Base-by-base conservation (phyloP, 257 asterid species). In the Nicotiana obtusifolia region DNA sequence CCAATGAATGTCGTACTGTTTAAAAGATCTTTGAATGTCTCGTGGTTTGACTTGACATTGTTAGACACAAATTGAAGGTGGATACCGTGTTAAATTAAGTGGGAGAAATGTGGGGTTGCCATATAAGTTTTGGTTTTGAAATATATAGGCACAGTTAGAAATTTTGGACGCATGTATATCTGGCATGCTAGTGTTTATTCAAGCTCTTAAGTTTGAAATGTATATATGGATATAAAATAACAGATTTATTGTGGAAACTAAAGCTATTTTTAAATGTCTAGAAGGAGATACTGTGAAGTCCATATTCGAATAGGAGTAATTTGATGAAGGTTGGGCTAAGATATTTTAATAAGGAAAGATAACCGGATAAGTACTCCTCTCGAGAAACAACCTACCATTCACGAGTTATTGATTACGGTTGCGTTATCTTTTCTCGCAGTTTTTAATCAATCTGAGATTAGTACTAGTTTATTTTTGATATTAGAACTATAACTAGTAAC, bases 221-320 rank as follows among this genome's bases (percentile, higher is more conserved):
- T 71, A 44, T 22, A 71, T 44, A 13, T 69, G 77, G 56, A 69
- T 69, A 11, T 11, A 33, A 26, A 11, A 10, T 22, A 41, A 41
- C 8, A 44, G 24, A 44, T 69, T 41, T 71, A 44, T 44, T 37
- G 14, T 44, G 78, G 78, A 22, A 71, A 30, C 15, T 13, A 44
- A 22, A 20, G 78, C 37, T 44, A 44, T 22, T 22, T 52, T 71
- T 20, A 44, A 71, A 41, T 44, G 78, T 16, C 37, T 71, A 47
- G 60, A 41, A 44, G 37, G 35, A 7, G 16, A 71, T 44, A 44
- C 60, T 33, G 11, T 41, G 33, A 13, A 35, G 35, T 13, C 17
- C 56, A 69, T 69, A 47, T 41, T 69, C 31, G 77, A n/a, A 69
- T 69, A n/a, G 31, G 60, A 71, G 35, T 71, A 44, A 71, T 71